phyloP scores from a whole-genome alignment of 129 eudicot genomes.

The Helichrysum umbraculigerum region DNA sequence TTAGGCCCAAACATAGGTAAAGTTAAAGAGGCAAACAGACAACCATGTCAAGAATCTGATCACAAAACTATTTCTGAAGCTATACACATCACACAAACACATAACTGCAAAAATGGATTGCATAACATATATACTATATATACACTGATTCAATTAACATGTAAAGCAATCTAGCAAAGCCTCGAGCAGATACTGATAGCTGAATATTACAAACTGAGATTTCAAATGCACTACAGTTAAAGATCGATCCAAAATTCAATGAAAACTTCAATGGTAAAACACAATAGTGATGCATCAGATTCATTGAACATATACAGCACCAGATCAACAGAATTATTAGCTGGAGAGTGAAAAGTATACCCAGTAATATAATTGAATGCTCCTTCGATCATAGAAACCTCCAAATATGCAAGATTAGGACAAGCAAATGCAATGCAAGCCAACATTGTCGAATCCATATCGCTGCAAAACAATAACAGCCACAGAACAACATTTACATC shows the following conservation, averaged over 20 bases:
- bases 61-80: neutral
- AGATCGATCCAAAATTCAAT: neutral
- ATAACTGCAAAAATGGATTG: neutral
- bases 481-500: conserved; percentile 13
- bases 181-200: neutral
- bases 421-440: conserved; percentile 98
- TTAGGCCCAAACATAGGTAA: neutral
- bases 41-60: neutral
- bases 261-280: neutral
- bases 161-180: neutral
- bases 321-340: neutral
- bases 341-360: conserved; percentile 36
- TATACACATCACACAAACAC: neutral
- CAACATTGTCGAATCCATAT: conserved; percentile 83
- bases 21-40: neutral
- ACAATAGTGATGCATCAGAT: neutral
- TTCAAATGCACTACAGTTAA: neutral
- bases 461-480: conserved; percentile 55
- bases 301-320: neutral
- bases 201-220: neutral
- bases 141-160: neutral
- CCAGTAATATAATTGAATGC: conserved; percentile 80
- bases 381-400: conserved; percentile 53
- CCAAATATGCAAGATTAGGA: conserved; percentile 70
- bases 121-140: neutral